Percentiles rank a stretch among this genome's conserved stretches.
These are phyloP conservation scores for Metahyphopichia silvanorum DNA, from an alignment of 805 yeast genomes.

Conservation along the genomic window DNA sequence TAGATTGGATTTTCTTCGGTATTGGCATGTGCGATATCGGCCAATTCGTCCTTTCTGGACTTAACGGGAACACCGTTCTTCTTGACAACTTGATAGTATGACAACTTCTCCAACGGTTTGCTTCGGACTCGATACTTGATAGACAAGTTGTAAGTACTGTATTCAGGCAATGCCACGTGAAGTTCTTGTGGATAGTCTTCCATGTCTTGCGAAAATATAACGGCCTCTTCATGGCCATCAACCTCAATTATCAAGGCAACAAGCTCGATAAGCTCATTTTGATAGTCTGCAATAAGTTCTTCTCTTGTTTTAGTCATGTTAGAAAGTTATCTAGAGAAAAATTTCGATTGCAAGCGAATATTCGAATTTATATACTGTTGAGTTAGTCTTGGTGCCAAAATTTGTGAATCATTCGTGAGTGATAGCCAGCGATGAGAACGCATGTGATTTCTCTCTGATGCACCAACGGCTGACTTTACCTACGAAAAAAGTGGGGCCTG, in stretches of 20 bases:
- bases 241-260: constrained; percentile 22
- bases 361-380: no score
- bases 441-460: no score
- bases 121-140: constrained; percentile 19
- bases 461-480: no score
- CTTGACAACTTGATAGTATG: constrained; percentile 25
- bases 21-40: constrained; percentile 16
- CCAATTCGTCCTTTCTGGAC: constrained; percentile 14
- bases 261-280: constrained; percentile 21
- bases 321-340: no score
- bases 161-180: constrained; percentile 24
- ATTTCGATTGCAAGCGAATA: no score
- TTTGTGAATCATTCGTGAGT: no score
- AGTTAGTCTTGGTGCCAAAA: no score
- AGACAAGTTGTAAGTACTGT: constrained; percentile 18
- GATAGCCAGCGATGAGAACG: no score
- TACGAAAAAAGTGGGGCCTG: no score
- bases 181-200: constrained; percentile 22
- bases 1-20: constrained; percentile 10
- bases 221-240: constrained; percentile 20
- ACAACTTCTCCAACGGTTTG: constrained; percentile 16
- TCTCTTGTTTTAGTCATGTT: constrained; percentile 9
- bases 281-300: constrained; percentile 11
- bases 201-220: constrained; percentile 19
- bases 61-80: constrained; percentile 23